Percentiles rank a stretch among this genome's conserved stretches.
phyloP scores from a whole-genome alignment of 2,329 filamentous ascomycete species.

The Aspergillus quadrilineatus region DNA sequence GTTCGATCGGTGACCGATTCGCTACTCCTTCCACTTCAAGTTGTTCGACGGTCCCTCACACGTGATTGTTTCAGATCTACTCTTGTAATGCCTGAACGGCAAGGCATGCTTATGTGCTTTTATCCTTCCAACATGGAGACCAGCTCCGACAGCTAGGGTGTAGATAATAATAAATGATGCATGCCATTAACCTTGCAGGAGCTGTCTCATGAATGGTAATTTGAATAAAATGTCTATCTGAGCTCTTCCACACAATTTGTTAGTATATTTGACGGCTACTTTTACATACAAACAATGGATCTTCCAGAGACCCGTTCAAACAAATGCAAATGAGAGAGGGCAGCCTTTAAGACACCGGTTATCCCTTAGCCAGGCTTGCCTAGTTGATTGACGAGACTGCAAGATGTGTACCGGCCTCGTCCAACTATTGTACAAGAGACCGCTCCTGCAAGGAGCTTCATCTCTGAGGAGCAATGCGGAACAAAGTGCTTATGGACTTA shows the following conservation, averaged over 20 bases:
- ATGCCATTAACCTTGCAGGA: no score
- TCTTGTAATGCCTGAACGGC: neutral
- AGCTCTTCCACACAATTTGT: neutral
- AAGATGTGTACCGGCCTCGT: neutral
- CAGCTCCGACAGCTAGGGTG: no score
- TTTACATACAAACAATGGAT: neutral
- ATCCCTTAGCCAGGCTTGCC: constrained; percentile 3
- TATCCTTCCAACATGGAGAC: no score
- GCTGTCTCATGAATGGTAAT: no score
- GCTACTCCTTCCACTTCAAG: neutral
- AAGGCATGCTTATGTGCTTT: no score
- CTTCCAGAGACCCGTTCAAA: neutral
- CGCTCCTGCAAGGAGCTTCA: constrained; percentile 13
- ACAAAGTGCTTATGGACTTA: neutral
- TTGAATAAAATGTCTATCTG: neutral
- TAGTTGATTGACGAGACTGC: neutral
- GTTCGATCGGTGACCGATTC: no score
- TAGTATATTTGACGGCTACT: neutral
- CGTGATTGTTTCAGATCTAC: constrained; percentile 3
- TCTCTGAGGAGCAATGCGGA: neutral
- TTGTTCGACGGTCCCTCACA: neutral
- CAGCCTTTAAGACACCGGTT: neutral
- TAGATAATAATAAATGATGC: no score
- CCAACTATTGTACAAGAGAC: constrained; percentile 4
- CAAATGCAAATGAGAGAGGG: neutral